Conservation (phyloP, 2,329 filamentous ascomycete genomes). For the Phaeosphaeriaceae sp. region DNA sequence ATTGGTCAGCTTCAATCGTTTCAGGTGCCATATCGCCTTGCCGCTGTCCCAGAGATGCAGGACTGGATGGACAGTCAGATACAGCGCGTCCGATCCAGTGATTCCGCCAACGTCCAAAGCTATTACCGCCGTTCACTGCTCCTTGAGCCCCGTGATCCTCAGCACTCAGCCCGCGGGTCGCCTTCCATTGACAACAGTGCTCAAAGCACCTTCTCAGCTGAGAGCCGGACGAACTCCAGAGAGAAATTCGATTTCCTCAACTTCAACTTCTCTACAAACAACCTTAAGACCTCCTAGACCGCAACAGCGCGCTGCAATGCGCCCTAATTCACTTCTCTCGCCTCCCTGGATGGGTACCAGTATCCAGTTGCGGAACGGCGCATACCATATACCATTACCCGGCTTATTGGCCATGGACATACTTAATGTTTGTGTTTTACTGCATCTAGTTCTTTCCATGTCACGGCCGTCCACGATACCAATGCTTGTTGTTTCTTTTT, state of each 20-base stretch:
- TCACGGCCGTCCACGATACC: slow-evolving; percentile 41
- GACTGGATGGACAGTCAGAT: slow-evolving; percentile 90
- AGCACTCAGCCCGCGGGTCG: slow-evolving; percentile 33
- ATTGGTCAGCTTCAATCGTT: slow-evolving; percentile 96
- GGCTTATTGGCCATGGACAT: slow-evolving; percentile 26
- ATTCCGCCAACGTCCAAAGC: slow-evolving; percentile 68
- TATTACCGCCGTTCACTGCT: slow-evolving; percentile 85
- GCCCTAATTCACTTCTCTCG: slow-evolving; percentile 11
- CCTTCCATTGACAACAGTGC: slow-evolving; percentile 35
- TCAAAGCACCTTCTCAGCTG: slow-evolving; percentile 32
- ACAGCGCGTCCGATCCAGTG: slow-evolving; percentile 71
- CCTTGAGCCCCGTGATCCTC: slow-evolving; percentile 74
- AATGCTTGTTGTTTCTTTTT: slow-evolving; percentile 36
- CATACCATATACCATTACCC: slow-evolving; percentile 13
- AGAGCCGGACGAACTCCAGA: slow-evolving; percentile 39
- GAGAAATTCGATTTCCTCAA: slow-evolving; percentile 49
- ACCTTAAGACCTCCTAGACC: slow-evolving; percentile 42
- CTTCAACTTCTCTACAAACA: slow-evolving; percentile 43
- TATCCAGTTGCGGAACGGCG: not conserved
- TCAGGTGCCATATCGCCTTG: slow-evolving; percentile 88
- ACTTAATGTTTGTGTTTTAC: slow-evolving; percentile 30
- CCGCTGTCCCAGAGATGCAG: slow-evolving; percentile 85
- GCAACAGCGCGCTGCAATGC: slow-evolving; percentile 26
- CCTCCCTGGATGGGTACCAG: slow-evolving; percentile 16
- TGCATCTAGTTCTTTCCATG: slow-evolving; percentile 27